A percentile compares a stretch with the other conserved stretches of the same genome.
phyloP scores from a whole-genome alignment of 2,329 filamentous ascomycete species.

The Ambrosiella cleistominuta region DNA sequence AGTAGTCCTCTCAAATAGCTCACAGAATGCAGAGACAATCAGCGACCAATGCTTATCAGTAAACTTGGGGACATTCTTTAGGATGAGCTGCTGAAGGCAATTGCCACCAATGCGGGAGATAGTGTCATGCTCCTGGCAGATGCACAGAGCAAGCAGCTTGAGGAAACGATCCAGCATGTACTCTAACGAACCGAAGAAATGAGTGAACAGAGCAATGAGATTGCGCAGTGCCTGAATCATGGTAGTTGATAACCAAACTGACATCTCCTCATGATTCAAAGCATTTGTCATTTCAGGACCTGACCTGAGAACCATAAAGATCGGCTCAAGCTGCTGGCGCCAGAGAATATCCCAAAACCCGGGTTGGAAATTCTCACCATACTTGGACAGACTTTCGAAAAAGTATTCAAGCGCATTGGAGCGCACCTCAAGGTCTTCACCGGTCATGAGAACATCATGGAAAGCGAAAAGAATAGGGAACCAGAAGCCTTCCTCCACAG shows the following conservation, averaged over 20 bases:
- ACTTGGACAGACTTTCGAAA: slow-evolving; percentile 79
- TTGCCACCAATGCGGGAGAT: slow-evolving; percentile 97
- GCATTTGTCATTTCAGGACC: slow-evolving; percentile 94
- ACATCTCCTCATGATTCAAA: slow-evolving; percentile 87
- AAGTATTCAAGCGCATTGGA: slow-evolving; percentile 86
- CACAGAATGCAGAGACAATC: slow-evolving; percentile 88
- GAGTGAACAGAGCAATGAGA: slow-evolving; percentile 97
- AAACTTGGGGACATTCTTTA: slow-evolving; percentile 94
- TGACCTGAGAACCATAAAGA: slow-evolving; percentile 94
- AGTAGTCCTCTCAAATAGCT: slow-evolving; percentile 86
- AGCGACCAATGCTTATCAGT: slow-evolving; percentile 74
- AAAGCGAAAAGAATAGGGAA: slow-evolving; percentile 96
- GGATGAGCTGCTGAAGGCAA: slow-evolving; percentile 85
- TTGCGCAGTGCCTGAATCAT: slow-evolving; percentile 98
- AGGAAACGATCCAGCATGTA: slow-evolving; percentile 98
- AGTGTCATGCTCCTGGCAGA: slow-evolving; percentile 97
- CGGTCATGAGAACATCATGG: slow-evolving; percentile 97
- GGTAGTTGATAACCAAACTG: slow-evolving; percentile 95
- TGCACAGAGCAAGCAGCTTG: slow-evolving; percentile 83
- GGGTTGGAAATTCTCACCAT: slow-evolving; percentile 76
- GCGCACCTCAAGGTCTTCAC: slow-evolving; percentile 90
- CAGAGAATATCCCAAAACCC: slow-evolving; percentile 99
- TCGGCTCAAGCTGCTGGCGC: slow-evolving; percentile 91
- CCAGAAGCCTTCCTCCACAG: slow-evolving; percentile 94
- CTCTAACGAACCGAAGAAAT: slow-evolving; percentile 90